phyloP scores from a whole-genome alignment of 352 stramenopile species.

The Halophytophthora polymorphica region DNA sequence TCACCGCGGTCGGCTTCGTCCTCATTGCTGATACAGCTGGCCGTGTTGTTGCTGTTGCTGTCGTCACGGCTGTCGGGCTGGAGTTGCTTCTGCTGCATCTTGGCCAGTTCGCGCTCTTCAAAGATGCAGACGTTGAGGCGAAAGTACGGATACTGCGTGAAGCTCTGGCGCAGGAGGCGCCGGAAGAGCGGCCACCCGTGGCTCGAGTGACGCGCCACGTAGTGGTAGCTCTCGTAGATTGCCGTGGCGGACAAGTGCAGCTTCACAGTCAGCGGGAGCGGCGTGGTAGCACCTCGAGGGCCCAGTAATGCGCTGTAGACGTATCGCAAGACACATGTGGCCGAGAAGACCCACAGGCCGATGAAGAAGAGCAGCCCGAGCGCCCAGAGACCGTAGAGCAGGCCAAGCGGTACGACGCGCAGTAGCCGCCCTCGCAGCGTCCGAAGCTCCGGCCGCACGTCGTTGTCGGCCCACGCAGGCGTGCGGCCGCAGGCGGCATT shows the following conservation, averaged over 20 bases:
- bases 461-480: slow-evolving; percentile 6
- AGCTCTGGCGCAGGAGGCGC: slow-evolving; percentile 23
- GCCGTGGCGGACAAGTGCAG: slow-evolving; percentile 22
- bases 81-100: slow-evolving; percentile 14
- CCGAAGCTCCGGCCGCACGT: slow-evolving; percentile 3
- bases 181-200: slow-evolving; percentile 30
- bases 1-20: slow-evolving; percentile 21
- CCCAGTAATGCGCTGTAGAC: background rate
- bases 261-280: slow-evolving; percentile 2
- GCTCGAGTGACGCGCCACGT: slow-evolving; percentile 2
- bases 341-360: background rate
- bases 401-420: background rate
- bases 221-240: slow-evolving; percentile 33
- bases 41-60: slow-evolving; percentile 21
- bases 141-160: slow-evolving; percentile 53
- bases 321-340: background rate
- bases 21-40: slow-evolving; percentile 24
- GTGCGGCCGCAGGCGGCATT: background rate
- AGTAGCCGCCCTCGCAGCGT: background rate
- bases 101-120: slow-evolving; percentile 23
- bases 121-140: slow-evolving; percentile 41
- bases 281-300: background rate
- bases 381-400: slow-evolving; percentile 8
- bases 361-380: slow-evolving; percentile 2
- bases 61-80: slow-evolving; percentile 26